Percentiles rank a stretch among this genome's conserved stretches.
Evolutionary conservation across 2,329 filamentous ascomycete species (phyloP).

Genomic region (Colletotrichum euphorbiae): DNA sequence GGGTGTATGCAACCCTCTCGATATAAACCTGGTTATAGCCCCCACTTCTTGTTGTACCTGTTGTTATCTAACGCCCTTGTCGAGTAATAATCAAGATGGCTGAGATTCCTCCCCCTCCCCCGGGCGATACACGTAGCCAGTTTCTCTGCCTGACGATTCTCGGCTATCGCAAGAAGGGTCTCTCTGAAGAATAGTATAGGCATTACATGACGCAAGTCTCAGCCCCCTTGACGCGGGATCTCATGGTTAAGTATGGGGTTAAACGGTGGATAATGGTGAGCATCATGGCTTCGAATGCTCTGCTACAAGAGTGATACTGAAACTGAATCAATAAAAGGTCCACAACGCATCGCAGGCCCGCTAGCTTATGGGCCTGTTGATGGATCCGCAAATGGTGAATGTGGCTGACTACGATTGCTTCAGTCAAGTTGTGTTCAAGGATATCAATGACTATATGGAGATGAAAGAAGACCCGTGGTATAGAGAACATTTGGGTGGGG

Average conservation of each 20-base stretch:
- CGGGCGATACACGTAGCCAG: not conserved
- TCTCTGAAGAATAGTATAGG: not conserved
- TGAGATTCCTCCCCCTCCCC: not conserved
- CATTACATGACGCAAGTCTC: slow-evolving; percentile 58
- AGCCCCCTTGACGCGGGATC: slow-evolving; percentile 58
- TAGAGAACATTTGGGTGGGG: slow-evolving; percentile 55
- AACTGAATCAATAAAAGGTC: slow-evolving; percentile 47
- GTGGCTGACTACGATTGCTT: slow-evolving; percentile 63
- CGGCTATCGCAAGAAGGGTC: not conserved
- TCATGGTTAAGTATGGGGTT: slow-evolving; percentile 63
- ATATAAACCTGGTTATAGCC: not conserved
- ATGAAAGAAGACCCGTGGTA: slow-evolving; percentile 64
- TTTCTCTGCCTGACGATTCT: not conserved
- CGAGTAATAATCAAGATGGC: not conserved
- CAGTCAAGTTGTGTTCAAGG: slow-evolving; percentile 59
- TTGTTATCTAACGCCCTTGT: not conserved
- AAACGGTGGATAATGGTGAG: slow-evolving; percentile 58
- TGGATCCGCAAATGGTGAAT: slow-evolving; percentile 59
- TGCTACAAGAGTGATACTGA: not conserved
- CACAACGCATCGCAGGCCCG: slow-evolving; percentile 49
- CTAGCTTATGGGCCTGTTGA: too few species aligned
- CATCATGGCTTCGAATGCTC: not conserved
- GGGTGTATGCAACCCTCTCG: not conserved
- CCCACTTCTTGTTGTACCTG: not conserved
- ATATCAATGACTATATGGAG: slow-evolving; percentile 57